Percentiles rank a stretch among this genome's conserved stretches.
phyloP scores from a whole-genome alignment of 441 rosid species.

The Theobroma grandiflorum region DNA sequence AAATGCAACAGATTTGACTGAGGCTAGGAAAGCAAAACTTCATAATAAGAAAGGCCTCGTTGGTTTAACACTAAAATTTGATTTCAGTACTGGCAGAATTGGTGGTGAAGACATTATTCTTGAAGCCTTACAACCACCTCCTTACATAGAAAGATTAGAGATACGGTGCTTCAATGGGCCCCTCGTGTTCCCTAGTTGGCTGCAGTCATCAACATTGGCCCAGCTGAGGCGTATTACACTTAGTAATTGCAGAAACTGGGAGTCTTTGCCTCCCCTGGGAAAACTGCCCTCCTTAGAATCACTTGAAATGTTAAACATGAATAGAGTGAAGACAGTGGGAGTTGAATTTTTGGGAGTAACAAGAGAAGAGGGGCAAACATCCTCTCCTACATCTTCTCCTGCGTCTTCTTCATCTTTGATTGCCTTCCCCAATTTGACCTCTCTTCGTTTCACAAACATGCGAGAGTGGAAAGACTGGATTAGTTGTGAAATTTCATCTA shows the following conservation, averaged over 20 bases:
- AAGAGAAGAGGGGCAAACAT: background rate
- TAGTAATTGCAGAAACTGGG: background rate
- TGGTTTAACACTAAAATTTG: background rate
- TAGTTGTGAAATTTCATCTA: background rate
- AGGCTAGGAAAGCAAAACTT: conserved; percentile 30
- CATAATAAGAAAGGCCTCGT: conserved; percentile 19
- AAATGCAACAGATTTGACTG: background rate
- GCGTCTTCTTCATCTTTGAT: background rate
- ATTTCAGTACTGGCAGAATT: background rate
- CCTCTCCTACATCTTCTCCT: too few relatives aligned
- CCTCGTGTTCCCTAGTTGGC: background rate
- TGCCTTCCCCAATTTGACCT: background rate
- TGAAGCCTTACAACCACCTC: conserved; percentile 31
- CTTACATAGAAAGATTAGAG: background rate
- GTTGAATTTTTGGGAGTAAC: background rate
- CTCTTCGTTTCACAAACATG: fast-evolving
- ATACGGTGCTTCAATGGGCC: background rate
- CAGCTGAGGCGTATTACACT: background rate
- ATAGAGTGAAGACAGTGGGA: background rate
- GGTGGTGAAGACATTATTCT: background rate
- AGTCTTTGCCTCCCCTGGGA: conserved; percentile 15
- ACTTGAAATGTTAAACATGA: fast-evolving
- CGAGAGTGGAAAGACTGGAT: background rate
- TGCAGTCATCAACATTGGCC: background rate
- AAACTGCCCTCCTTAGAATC: background rate